Conservation (phyloP, 768 basidiomycete species). For the Phaeotremella skinneri region DNA sequence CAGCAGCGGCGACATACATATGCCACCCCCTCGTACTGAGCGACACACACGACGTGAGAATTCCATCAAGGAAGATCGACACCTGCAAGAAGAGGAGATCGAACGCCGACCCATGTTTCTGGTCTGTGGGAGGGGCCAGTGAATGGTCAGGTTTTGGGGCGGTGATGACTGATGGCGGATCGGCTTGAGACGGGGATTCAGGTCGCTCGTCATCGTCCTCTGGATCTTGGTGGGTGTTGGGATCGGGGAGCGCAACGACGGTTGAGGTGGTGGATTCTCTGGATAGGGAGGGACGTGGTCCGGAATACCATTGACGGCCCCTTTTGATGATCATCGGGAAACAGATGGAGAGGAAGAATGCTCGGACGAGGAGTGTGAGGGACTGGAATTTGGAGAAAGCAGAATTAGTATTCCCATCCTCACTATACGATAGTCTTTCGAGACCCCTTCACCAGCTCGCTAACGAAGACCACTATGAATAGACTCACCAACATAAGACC, state of each 20-base stretch:
- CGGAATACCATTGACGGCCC: constrained; percentile 28
- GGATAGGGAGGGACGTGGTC: constrained; percentile 7
- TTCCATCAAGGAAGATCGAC: constrained; percentile 44
- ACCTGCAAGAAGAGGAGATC: constrained; percentile 48
- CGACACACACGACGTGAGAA: constrained; percentile 35
- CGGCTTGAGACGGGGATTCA: constrained; percentile 22
- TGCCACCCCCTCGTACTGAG: constrained; percentile 39
- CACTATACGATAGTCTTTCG: too few species aligned
- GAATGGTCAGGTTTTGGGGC: constrained; percentile 11
- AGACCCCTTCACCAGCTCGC: too few species aligned
- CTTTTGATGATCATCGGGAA: constrained; percentile 34
- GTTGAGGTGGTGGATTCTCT: constrained; percentile 6
- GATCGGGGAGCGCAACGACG: background rate
- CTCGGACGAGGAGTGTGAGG: too few species aligned
- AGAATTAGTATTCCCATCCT: background rate
- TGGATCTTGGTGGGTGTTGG: background rate
- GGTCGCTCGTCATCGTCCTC: constrained; percentile 15
- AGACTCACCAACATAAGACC: constrained; percentile 35
- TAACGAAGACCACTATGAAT: too few species aligned
- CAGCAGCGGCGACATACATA: constrained; percentile 41
- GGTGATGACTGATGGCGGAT: constrained; percentile 21
- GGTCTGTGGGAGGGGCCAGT: background rate
- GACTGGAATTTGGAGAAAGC: background rate
- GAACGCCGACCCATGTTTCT: constrained; percentile 36
- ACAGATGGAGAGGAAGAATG: constrained; percentile 38